Conservation (phyloP, 306 rosid genomes). For the Vigna hirtella region DNA sequence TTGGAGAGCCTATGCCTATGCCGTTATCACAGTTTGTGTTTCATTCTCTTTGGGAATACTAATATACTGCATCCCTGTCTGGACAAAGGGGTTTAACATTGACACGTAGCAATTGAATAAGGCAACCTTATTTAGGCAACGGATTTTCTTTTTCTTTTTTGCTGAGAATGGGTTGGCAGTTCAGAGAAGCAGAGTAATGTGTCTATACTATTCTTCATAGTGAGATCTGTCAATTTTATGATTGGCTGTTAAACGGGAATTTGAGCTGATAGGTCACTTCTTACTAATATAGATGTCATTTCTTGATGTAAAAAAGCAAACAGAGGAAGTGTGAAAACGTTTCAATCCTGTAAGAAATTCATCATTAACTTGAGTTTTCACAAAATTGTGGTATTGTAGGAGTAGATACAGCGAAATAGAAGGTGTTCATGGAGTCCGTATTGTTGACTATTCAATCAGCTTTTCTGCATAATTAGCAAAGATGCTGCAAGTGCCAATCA, state of each 20-base stretch:
- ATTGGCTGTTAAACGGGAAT: too few relatives aligned
- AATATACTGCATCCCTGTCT: conserved; percentile 72
- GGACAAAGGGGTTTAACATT: conserved; percentile 61
- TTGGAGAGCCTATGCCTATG: conserved; percentile 79
- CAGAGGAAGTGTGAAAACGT: neutral
- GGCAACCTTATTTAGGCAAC: neutral
- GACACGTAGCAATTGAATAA: conserved; percentile 15
- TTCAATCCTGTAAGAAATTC: neutral
- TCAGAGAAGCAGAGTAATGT: conserved; percentile 7
- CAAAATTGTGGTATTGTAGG: neutral
- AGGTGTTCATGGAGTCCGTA: neutral
- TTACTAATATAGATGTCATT: neutral
- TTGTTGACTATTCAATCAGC: neutral
- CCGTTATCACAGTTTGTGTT: conserved; percentile 58
- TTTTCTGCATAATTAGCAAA: neutral
- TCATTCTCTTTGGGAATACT: conserved; percentile 70
- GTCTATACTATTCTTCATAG: too few relatives aligned
- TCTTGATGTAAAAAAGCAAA: neutral
- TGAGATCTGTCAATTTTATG: neutral
- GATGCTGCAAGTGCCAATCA: neutral
- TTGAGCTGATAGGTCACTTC: neutral
- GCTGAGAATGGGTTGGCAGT: neutral
- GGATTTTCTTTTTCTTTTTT: neutral
- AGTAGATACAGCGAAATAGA: neutral
- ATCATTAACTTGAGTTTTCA: neutral